phyloP scores from a whole-genome alignment of 352 stramenopile genomes.

The Globisporangium solare region DNA sequence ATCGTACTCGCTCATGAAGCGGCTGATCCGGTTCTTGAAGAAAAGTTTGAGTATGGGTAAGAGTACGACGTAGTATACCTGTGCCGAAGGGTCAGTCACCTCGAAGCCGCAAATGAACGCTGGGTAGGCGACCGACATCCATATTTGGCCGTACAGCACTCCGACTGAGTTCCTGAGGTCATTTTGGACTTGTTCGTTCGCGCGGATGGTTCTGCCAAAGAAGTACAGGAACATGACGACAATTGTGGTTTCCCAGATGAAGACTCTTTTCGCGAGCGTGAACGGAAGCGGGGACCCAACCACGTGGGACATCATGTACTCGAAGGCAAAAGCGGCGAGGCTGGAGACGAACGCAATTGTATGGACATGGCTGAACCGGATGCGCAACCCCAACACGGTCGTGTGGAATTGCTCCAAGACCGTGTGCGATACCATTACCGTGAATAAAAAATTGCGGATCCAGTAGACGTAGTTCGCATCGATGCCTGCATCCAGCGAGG shows the following conservation, averaged over 20 bases:
- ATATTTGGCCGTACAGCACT: constrained; percentile 30
- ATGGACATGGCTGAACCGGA: background rate
- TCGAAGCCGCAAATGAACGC: constrained; percentile 38
- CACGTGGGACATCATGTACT: constrained; percentile 19
- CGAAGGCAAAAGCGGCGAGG: constrained; percentile 15
- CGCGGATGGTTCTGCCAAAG: constrained; percentile 21
- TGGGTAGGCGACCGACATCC: constrained; percentile 36
- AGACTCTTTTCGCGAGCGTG: background rate
- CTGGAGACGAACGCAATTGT: constrained; percentile 18
- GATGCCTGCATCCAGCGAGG: too few relatives aligned
- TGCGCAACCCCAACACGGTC: too few relatives aligned
- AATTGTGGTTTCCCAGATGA: constrained; percentile 4
- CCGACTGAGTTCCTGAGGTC: constrained; percentile 23
- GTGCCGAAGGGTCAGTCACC: constrained; percentile 12
- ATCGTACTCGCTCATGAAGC: constrained; percentile 14
- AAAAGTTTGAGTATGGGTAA: constrained; percentile 37
- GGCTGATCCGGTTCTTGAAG: constrained; percentile 32
- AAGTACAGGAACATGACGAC: constrained; percentile 21
- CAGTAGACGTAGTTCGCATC: too few relatives aligned
- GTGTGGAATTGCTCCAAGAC: too few relatives aligned
- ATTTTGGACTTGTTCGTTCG: constrained; percentile 9
- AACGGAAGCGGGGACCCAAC: constrained; percentile 46
- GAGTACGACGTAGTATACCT: constrained; percentile 30
- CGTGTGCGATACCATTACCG: too few relatives aligned
- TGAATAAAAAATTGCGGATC: too few relatives aligned